phyloP scores from a whole-genome alignment of 331 rosid genomes.

The Prunus yedoensis region DNA sequence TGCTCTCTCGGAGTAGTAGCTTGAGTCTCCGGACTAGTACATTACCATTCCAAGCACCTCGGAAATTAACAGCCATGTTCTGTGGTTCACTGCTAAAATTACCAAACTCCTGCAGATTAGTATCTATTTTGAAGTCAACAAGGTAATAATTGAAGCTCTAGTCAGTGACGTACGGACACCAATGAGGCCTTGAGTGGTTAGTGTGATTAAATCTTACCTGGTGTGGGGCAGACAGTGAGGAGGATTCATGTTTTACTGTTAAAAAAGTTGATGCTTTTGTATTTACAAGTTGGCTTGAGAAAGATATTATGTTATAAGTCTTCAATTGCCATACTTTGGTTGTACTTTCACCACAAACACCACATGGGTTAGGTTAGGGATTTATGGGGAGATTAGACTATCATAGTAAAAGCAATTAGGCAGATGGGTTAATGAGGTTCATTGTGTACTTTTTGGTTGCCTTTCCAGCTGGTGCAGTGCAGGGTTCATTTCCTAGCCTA shows the following conservation, averaged over 20 bases:
- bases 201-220: not conserved
- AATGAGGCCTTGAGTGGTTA: too few relatives aligned
- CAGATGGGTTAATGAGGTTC: not conserved
- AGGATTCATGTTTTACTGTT: not conserved
- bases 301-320: not conserved
- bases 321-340: not conserved
- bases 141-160: too few relatives aligned
- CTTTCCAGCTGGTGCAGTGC: not conserved
- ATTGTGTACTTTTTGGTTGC: not conserved
- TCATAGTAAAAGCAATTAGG: not conserved
- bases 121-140: too few relatives aligned
- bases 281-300: not conserved
- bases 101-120: too few relatives aligned
- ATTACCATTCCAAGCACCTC: too few relatives aligned
- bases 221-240: not conserved
- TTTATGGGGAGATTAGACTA: not conserved
- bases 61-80: too few relatives aligned
- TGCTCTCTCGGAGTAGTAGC: too few relatives aligned
- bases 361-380: constrained; percentile 6
- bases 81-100: too few relatives aligned
- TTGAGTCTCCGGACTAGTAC: too few relatives aligned
- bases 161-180: too few relatives aligned
- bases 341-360: constrained; percentile 6
- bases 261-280: not conserved
- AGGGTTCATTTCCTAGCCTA: too few relatives aligned